A percentile compares a stretch with the other conserved stretches of the same genome.
These are phyloP conservation scores for Monosporascus sp. DNA, from an alignment of 2,329 filamentous ascomycete genomes.

Conservation along the genomic window DNA sequence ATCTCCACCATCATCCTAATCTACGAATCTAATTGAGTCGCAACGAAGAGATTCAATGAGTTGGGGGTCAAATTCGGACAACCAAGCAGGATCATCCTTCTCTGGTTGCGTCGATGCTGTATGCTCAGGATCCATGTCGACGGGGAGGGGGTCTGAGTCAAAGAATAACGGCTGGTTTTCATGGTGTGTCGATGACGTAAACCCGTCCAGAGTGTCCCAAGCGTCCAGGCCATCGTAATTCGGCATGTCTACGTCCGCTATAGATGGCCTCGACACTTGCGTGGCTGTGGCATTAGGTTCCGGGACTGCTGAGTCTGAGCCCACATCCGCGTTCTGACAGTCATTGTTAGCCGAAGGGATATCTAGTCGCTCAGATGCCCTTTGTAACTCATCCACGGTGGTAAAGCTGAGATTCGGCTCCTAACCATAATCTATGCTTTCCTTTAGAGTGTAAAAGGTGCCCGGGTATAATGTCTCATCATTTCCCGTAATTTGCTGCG, in stretches of 20 bases:
- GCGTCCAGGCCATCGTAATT: not conserved
- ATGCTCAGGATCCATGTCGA: not conserved
- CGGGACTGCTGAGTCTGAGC: not conserved
- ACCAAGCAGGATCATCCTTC: not conserved
- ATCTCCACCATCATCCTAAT: not conserved
- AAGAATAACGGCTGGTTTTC: not conserved
- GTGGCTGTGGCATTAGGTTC: too few species aligned
- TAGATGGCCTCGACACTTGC: not conserved
- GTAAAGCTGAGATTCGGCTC: conserved; percentile 26
- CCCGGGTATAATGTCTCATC: conserved; percentile 25
- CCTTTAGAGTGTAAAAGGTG: conserved; percentile 17
- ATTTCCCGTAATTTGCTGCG: conserved; percentile 1
- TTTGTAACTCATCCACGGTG: conserved; percentile 22
- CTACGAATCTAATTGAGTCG: not conserved
- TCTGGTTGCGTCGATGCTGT: not conserved
- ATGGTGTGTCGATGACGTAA: not conserved
- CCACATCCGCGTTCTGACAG: not conserved
- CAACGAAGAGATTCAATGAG: conserved; percentile 1
- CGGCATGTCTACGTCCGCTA: not conserved
- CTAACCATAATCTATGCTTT: conserved; percentile 23
- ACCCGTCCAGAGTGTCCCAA: not conserved
- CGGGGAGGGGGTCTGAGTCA: not conserved
- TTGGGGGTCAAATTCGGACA: not conserved
- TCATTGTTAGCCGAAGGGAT: conserved; percentile 6
- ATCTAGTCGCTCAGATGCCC: conserved; percentile 20